Base-by-base conservation (phyloP, 805 yeast species). In the Kockiozyma suomiensis region DNA sequence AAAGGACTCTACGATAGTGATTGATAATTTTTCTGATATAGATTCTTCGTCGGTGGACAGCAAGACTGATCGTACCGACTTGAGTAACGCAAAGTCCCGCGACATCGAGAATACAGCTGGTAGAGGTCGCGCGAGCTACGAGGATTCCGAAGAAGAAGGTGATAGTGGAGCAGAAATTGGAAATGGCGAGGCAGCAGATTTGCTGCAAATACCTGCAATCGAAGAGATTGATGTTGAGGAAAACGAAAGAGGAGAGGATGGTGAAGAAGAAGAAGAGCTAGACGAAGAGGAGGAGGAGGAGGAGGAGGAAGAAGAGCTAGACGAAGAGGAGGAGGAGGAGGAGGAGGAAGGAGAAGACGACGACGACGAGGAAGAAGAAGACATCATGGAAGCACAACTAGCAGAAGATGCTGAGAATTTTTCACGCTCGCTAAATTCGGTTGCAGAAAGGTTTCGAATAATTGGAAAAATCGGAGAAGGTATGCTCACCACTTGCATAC, bases 391-490 rank as follows among this genome's bases (percentile, higher is more conserved):
- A 17, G 82, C 79, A 46, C 84, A 81, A 58, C 77, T 83, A 0
- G 78, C 85, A 35, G 84, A 81, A 61, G 90, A 86, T 64, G 83
- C 85, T 80, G 75, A 76, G 42, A 77, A 76, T 52, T 75, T 86
- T 10, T 81, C 81, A 53, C 76, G 75, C 37, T 78, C 82, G 30
- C 86, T 89, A 66, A 82, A 83, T 1, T 78, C 78, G 0, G 73
- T 89, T 38, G 73, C 79, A 1, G 73, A 77, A 13, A 74, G 80
- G 45, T 85, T 80, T 67, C 72, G 81, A 21, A 69, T 85, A 28
- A 73, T 83, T 21, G 85, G 82, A 62, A 84, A 84, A 67, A 81
- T 85, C 54, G 87, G 88, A 35, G 88, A 85, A 70, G 68, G 68
- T 65, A 43, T 25, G 50, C 32, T 23, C 12, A n/a, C 48, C 7